A percentile compares a stretch with the other conserved stretches of the same genome.
Conservation (phyloP, 768 basidiomycete genomes). For the Agaricus subrufescens region DNA sequence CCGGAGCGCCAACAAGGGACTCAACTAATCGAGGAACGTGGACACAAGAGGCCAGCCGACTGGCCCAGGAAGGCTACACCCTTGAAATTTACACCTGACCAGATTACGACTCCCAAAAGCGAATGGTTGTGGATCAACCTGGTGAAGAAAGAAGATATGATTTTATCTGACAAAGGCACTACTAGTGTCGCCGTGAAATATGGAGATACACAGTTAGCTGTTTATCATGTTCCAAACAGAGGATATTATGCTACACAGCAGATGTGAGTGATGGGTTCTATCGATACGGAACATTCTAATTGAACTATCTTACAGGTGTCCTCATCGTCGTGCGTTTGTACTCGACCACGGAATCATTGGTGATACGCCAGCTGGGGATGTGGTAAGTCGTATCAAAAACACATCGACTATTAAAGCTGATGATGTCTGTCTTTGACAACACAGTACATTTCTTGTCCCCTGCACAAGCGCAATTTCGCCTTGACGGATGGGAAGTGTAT, state of each 20-base stretch:
- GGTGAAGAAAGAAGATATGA: slow-evolving; percentile 44
- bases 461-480: slow-evolving; percentile 65
- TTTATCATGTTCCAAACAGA: slow-evolving; percentile 57
- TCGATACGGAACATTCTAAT: no score
- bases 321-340: slow-evolving; percentile 56
- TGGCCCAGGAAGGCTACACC: slow-evolving; percentile 58
- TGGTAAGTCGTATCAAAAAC: slow-evolving; percentile 30
- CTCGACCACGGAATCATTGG: slow-evolving; percentile 68
- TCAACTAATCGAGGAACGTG: slow-evolving; percentile 56
- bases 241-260: slow-evolving; percentile 69
- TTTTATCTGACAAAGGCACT: slow-evolving; percentile 37
- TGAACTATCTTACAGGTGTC: slow-evolving; percentile 22
- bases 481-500: slow-evolving; percentile 53
- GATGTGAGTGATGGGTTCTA: slow-evolving; percentile 24
- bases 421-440: background rate
- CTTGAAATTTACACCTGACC: slow-evolving; percentile 34
- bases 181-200: slow-evolving; percentile 55
- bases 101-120: slow-evolving; percentile 37
- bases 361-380: slow-evolving; percentile 50
- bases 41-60: slow-evolving; percentile 59
- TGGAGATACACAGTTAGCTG: slow-evolving; percentile 61
- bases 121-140: slow-evolving; percentile 57
- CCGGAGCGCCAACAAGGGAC: slow-evolving; percentile 36
- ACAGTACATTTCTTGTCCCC: slow-evolving; percentile 41
- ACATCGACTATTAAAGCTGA: slow-evolving; percentile 5